Conservation (phyloP, 495 filamentous ascomycete genomes). For the Apiosordaria backusii region DNA sequence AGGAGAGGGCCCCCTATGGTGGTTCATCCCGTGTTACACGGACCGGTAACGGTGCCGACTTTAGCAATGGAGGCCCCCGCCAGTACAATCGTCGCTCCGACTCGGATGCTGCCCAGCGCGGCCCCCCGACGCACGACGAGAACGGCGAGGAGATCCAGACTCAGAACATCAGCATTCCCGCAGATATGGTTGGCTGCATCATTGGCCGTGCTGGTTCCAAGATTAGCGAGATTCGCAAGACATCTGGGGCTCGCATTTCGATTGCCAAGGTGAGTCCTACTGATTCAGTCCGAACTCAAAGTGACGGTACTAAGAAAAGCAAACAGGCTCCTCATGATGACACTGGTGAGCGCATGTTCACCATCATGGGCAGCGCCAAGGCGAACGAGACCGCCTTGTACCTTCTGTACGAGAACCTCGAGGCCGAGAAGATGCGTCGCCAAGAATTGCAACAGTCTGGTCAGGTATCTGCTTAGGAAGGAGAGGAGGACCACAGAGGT, state of each 20-base stretch:
- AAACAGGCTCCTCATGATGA: constrained; percentile 82
- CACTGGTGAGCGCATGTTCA: constrained; percentile 98
- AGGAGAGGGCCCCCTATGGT: constrained; percentile 50
- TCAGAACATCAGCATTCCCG: constrained; percentile 98
- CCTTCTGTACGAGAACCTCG: constrained; percentile 96
- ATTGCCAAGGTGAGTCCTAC: constrained; percentile 72
- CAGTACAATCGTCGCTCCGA: constrained; percentile 74
- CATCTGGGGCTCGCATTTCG: constrained; percentile 92
- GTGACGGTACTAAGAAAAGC: constrained; percentile 3
- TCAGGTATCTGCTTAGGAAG: constrained; percentile 61
- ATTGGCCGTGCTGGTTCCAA: constrained; percentile 92
- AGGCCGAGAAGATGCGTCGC: constrained; percentile 96
- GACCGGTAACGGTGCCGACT: constrained; percentile 95
- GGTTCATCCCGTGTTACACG: constrained; percentile 73
- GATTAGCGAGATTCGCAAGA: constrained; percentile 96
- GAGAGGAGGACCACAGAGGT: constrained; percentile 22
- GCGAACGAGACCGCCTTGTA: constrained; percentile 95
- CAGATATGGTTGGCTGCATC: constrained; percentile 99
- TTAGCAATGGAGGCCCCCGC: constrained; percentile 71
- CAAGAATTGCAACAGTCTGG: constrained; percentile 53
- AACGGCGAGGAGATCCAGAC: constrained; percentile 97
- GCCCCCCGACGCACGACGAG: constrained; percentile 79
- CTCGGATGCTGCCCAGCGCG: constrained; percentile 69
- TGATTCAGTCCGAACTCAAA: not conserved
- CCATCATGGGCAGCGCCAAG: constrained; percentile 88